These are phyloP conservation scores for Colletotrichum sp. DNA, from an alignment of 2,329 filamentous ascomycete genomes.

Conservation along the genomic window DNA sequence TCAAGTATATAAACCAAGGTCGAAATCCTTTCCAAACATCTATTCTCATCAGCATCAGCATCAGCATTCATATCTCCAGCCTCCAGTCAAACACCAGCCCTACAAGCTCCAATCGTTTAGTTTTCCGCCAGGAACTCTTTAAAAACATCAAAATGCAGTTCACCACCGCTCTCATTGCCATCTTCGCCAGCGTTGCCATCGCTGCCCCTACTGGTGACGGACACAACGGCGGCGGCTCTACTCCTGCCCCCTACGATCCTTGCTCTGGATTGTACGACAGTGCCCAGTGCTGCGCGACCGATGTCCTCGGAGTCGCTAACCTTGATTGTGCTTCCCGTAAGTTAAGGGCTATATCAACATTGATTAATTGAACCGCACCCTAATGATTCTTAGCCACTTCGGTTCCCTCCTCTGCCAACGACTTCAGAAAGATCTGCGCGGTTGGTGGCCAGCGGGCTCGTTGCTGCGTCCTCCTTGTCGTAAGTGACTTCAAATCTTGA, in stretches of 20 bases:
- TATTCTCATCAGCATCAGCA: not conserved
- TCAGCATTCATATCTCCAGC: not conserved
- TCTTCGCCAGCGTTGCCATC: not conserved
- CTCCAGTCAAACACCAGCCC: not conserved
- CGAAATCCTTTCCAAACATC: not conserved
- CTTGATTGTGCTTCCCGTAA: constrained; percentile 55
- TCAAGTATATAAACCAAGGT: not conserved
- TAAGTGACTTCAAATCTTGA: not conserved
- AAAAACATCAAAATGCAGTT: constrained; percentile 6
- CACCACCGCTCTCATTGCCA: not conserved
- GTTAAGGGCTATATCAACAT: not conserved
- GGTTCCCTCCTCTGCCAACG: constrained; percentile 39
- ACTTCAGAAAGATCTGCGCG: constrained; percentile 51
- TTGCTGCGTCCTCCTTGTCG: constrained; percentile 61
- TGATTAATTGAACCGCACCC: not conserved
- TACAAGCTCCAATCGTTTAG: not conserved
- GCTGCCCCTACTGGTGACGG: not conserved
- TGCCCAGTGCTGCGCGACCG: constrained; percentile 65
- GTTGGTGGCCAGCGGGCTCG: constrained; percentile 56
- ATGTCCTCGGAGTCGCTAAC: constrained; percentile 61
- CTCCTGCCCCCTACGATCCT: constrained; percentile 32
- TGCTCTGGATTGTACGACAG: constrained; percentile 47
- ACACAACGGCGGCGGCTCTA: not conserved
- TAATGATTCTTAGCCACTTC: constrained; percentile 25
- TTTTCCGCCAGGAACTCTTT: not conserved